Evolutionary conservation across 1,284 basidiomycete genomes (phyloP).

Genomic region (Mycosarcoma mackinlayi): DNA sequence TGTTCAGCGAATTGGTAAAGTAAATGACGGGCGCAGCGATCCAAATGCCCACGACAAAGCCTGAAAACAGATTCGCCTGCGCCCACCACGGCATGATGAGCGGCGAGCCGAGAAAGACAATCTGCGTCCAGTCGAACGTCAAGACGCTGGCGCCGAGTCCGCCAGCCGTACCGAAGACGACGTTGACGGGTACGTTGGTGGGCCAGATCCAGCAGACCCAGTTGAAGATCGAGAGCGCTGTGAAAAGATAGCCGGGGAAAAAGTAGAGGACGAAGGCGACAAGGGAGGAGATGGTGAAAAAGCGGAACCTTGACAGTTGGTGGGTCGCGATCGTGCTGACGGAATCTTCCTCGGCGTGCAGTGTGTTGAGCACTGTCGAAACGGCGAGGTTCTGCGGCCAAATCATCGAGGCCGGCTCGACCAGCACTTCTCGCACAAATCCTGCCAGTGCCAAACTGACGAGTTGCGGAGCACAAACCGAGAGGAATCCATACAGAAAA

Average conservation of each 20-base stretch:
- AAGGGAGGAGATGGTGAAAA: slow-evolving; percentile 47
- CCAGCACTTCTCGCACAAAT: slow-evolving; percentile 47
- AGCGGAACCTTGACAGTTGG: slow-evolving; percentile 70
- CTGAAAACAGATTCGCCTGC: slow-evolving; percentile 50
- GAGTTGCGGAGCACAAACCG: slow-evolving; percentile 70
- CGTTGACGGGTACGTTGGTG: slow-evolving; percentile 57
- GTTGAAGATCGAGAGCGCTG: slow-evolving; percentile 56
- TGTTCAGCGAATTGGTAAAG: slow-evolving; percentile 55
- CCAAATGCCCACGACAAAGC: slow-evolving; percentile 56
- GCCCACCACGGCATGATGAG: slow-evolving; percentile 61
- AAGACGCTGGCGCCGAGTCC: slow-evolving; percentile 53
- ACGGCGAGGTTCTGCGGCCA: slow-evolving; percentile 61
- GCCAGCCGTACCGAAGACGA: slow-evolving; percentile 50
- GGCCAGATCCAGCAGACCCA: slow-evolving; percentile 64
- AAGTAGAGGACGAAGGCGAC: slow-evolving; percentile 81
- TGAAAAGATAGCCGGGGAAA: slow-evolving; percentile 62
- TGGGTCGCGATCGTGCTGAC: slow-evolving; percentile 8
- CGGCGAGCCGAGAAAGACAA: slow-evolving; percentile 45
- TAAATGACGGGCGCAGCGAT: slow-evolving; percentile 54
- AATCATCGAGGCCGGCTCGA: slow-evolving; percentile 62
- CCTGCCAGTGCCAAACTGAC: slow-evolving; percentile 59
- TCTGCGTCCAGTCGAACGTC: slow-evolving; percentile 62
- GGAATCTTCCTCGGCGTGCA: slow-evolving; percentile 51
- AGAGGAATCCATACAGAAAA: slow-evolving; percentile 67
- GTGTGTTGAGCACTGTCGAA: slow-evolving; percentile 57